phyloP scores from a whole-genome alignment of 106 monocot species.

The Cymbidium sinense region DNA sequence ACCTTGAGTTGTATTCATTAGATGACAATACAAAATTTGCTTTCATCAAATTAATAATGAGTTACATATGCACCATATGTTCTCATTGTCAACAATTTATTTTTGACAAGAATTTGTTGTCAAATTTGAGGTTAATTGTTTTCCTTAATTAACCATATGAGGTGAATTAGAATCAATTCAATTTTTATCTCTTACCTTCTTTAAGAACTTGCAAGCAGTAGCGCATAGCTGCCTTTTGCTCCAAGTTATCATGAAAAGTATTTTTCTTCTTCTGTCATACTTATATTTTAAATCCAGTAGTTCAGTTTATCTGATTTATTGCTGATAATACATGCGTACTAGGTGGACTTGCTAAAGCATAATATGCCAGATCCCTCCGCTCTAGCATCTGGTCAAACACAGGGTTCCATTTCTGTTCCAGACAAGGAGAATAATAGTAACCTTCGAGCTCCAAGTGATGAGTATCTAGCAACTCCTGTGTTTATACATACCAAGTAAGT shows the following conservation, averaged over 20 bases:
- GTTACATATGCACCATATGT: no score
- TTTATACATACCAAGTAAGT: constrained; percentile 87
- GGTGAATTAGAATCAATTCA: not conserved
- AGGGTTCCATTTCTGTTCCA: constrained; percentile 24
- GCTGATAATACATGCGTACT: constrained; percentile 5
- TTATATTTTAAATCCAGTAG: not conserved
- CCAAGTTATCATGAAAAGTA: not conserved
- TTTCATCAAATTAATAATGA: no score
- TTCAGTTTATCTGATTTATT: not conserved
- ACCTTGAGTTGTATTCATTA: no score
- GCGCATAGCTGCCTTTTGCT: not conserved
- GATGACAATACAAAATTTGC: no score
- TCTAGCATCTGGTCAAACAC: constrained; percentile 28
- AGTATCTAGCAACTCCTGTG: constrained; percentile 56
- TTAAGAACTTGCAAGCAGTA: not conserved
- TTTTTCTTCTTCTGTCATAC: not conserved
- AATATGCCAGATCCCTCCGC: constrained; percentile 81
- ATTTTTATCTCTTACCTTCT: not conserved
- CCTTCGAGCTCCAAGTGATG: constrained; percentile 19
- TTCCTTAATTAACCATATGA: not conserved
- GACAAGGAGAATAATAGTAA: constrained; percentile 58
- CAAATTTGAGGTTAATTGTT: no score
- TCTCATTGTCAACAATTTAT: no score
- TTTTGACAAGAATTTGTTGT: no score
- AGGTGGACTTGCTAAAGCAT: constrained; percentile 97